Evolutionary conservation across 208 protist genomes (phyloP).

Genomic region (Zelonia costaricensis): DNA sequence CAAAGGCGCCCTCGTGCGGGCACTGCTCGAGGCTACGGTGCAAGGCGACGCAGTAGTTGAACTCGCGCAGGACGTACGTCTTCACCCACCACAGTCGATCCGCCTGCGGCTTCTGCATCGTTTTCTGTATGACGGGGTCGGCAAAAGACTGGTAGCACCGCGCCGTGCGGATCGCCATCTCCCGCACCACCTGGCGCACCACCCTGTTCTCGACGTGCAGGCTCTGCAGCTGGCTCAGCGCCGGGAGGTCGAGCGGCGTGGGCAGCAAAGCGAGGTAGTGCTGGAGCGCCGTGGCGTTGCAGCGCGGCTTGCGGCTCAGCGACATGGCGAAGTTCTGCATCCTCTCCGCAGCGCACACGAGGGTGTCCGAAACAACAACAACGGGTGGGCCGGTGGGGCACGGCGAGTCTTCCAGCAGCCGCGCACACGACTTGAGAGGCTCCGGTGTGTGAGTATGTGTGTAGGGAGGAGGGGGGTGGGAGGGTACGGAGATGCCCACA

Average conservation of each 20-base stretch:
- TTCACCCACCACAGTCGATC: constrained; percentile 55
- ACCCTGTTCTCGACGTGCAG: constrained; percentile 16
- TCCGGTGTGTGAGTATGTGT: too few relatives aligned
- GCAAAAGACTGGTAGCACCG: constrained; percentile 60
- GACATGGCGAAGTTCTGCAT: background rate
- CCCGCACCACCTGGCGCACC: constrained; percentile 35
- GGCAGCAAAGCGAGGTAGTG: constrained; percentile 51
- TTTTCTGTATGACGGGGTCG: constrained; percentile 42
- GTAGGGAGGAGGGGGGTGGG: too few relatives aligned
- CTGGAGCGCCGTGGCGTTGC: constrained; percentile 13
- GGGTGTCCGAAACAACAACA: too few relatives aligned
- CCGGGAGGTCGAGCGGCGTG: constrained; percentile 48
- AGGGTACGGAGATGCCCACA: too few relatives aligned
- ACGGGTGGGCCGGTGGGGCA: too few relatives aligned
- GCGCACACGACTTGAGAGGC: too few relatives aligned
- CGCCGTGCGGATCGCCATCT: constrained; percentile 80
- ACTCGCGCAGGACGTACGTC: constrained; percentile 66
- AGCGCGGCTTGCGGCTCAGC: constrained; percentile 1
- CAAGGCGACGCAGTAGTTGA: constrained; percentile 68
- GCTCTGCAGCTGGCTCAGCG: constrained; percentile 31
- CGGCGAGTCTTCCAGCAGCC: too few relatives aligned
- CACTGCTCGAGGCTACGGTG: constrained; percentile 35
- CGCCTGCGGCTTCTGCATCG: constrained; percentile 38
- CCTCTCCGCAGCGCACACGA: too few relatives aligned
- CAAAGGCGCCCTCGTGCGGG: constrained; percentile 19